These are phyloP conservation scores for Bacidia rubella DNA, from an alignment of 495 filamentous ascomycete species.

Conservation along the genomic window DNA sequence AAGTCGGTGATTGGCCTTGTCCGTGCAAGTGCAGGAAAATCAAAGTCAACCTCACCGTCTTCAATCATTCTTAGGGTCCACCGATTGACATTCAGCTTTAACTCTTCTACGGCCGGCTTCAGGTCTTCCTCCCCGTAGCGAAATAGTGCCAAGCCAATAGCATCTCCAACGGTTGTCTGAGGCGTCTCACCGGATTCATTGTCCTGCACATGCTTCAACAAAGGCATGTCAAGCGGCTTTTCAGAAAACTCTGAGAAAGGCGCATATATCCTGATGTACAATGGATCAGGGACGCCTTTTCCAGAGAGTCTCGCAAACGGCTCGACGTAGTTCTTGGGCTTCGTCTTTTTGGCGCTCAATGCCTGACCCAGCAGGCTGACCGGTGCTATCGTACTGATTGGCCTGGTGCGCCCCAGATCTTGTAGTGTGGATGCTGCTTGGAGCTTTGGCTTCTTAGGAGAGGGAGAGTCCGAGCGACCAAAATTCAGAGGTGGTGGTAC, in stretches of 20 bases:
- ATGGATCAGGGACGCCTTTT: slow-evolving; percentile 66
- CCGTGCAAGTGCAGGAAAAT: slow-evolving; percentile 77
- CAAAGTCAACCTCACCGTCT: slow-evolving; percentile 87
- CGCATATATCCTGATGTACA: slow-evolving; percentile 75
- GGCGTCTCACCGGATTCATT: slow-evolving; percentile 44
- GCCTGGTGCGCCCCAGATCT: slow-evolving; percentile 81
- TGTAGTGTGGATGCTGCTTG: slow-evolving; percentile 47
- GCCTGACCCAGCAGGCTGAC: slow-evolving; percentile 57
- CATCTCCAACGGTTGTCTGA: slow-evolving; percentile 70
- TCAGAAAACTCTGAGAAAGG: slow-evolving; percentile 64
- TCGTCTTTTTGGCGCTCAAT: slow-evolving; percentile 65
- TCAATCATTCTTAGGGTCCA: slow-evolving; percentile 95
- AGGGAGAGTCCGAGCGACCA: slow-evolving; percentile 24
- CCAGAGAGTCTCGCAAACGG: slow-evolving; percentile 76
- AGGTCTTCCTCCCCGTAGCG: slow-evolving; percentile 71
- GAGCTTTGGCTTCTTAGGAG: slow-evolving; percentile 46
- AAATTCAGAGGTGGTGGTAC: slow-evolving; percentile 18
- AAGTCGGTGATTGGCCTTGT: slow-evolving; percentile 72
- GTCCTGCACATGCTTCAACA: slow-evolving; percentile 62
- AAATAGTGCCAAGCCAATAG: slow-evolving; percentile 82
- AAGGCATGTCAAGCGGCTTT: slow-evolving; percentile 61
- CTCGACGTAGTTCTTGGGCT: slow-evolving; percentile 72
- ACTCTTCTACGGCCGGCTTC: slow-evolving; percentile 52
- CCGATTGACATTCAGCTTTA: slow-evolving; percentile 72
- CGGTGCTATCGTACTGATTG: slow-evolving; percentile 71